A percentile compares a stretch with the other conserved stretches of the same genome.
phyloP scores from a whole-genome alignment of 1,139 yeast species.

The Sugiyamaella novakii region DNA sequence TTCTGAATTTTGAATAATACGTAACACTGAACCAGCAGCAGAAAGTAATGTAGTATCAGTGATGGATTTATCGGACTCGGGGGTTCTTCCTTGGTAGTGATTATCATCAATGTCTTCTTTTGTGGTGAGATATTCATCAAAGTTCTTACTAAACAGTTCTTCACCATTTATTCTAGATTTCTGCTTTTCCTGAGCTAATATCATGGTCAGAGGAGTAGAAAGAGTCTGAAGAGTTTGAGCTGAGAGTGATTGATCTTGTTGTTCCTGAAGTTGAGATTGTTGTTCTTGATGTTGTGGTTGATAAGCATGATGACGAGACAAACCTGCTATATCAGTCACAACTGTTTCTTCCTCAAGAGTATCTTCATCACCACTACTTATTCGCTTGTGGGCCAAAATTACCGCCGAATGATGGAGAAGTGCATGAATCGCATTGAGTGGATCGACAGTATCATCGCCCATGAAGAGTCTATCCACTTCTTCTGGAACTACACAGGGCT shows the following conservation, averaged over 20 bases:
- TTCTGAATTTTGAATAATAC: conserved; percentile 32
- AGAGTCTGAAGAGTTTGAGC: conserved; percentile 21
- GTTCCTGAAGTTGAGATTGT: conserved; percentile 1
- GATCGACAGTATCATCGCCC: conserved; percentile 35
- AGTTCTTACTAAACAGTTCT: background rate
- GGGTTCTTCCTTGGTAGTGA: conserved; percentile 3
- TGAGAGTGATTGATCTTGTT: conserved; percentile 10
- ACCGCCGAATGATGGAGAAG: conserved; percentile 39
- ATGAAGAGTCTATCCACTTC: conserved; percentile 31
- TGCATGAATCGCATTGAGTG: conserved; percentile 36
- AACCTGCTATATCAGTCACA: conserved; percentile 27
- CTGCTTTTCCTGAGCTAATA: conserved; percentile 30
- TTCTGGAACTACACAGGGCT: conserved; percentile 27
- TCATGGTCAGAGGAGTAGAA: conserved; percentile 33
- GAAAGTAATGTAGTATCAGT: conserved; percentile 31
- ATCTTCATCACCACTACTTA: conserved; percentile 26
- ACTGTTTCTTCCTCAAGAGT: conserved; percentile 27
- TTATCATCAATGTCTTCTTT: conserved; percentile 4
- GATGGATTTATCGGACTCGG: conserved; percentile 9
- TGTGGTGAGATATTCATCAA: conserved; percentile 3
- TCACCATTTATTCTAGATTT: conserved; percentile 5
- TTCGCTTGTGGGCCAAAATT: conserved; percentile 41
- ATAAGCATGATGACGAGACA: conserved; percentile 16
- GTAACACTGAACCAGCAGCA: conserved; percentile 39
- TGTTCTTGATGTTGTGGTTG: conserved; percentile 11